Evolutionary conservation across 257 asterid genomes (phyloP).

Genomic region (Ballota nigra): DNA sequence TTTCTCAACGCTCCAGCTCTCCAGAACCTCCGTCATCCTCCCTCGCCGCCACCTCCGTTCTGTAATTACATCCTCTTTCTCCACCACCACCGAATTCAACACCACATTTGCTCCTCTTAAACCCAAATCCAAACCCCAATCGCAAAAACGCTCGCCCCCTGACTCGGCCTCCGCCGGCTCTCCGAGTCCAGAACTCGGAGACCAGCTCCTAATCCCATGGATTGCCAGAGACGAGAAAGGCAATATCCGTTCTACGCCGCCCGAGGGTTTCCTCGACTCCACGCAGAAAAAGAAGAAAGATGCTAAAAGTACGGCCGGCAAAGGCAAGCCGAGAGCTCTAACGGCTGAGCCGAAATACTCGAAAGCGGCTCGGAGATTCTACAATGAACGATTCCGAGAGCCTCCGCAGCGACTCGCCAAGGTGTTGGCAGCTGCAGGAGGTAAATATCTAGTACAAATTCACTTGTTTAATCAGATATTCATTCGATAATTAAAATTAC

Average conservation of each 20-base stretch:
- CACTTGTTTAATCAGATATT: not conserved
- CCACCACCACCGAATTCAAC: constrained; percentile 60
- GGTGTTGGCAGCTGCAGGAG: constrained; percentile 95
- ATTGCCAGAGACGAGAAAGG: constrained; percentile 67
- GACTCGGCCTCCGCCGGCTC: constrained; percentile 32
- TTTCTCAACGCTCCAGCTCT: constrained; percentile 46
- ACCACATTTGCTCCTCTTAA: constrained; percentile 69
- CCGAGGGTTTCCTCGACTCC: constrained; percentile 44
- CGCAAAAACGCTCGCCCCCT: constrained; percentile 17
- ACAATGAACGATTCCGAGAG: constrained; percentile 80
- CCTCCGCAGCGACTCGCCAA: constrained; percentile 87
- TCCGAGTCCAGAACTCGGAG: constrained; percentile 30
- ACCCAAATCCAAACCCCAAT: constrained; percentile 37
- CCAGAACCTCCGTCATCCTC: constrained; percentile 31
- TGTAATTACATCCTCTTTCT: constrained; percentile 40
- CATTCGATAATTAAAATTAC: not conserved
- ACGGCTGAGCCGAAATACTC: constrained; percentile 69
- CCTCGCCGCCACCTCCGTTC: constrained; percentile 54
- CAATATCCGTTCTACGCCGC: constrained; percentile 47
- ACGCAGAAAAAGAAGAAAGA: constrained; percentile 58
- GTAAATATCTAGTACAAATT: constrained; percentile 32
- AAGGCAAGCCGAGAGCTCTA: constrained; percentile 28
- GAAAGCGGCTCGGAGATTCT: constrained; percentile 94
- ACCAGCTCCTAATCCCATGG: constrained; percentile 66
- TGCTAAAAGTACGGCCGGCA: constrained; percentile 25